A percentile compares a stretch with the other conserved stretches of the same genome.
Conservation (phyloP, 768 basidiomycete genomes). For the Amyloporia xantha region DNA sequence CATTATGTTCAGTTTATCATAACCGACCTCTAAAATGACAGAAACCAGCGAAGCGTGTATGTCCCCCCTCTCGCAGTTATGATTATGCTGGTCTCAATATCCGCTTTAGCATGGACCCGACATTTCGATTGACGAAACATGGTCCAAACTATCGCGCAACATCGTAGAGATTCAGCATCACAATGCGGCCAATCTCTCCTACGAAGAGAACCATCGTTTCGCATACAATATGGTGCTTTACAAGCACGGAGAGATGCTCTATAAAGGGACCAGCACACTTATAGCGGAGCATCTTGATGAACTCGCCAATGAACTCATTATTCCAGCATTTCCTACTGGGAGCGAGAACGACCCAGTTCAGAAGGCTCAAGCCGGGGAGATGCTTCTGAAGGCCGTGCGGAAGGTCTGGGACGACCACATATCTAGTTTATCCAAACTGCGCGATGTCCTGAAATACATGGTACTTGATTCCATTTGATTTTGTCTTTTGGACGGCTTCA, state of each 20-base stretch:
- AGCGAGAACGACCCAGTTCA: conserved; percentile 61
- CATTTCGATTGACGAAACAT: conserved; percentile 77
- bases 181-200: conserved; percentile 82
- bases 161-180: conserved; percentile 94
- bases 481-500: conserved; percentile 10
- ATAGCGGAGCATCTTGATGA: conserved; percentile 78
- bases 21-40: conserved; percentile 14
- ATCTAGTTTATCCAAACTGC: conserved; percentile 80
- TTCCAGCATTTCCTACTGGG: conserved; percentile 79
- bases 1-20: not conserved
- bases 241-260: conserved; percentile 79
- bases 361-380: conserved; percentile 76
- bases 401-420: conserved; percentile 93
- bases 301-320: conserved; percentile 68
- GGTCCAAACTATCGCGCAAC: conserved; percentile 73
- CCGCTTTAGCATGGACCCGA: conserved; percentile 57
- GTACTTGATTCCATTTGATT: conserved; percentile 32
- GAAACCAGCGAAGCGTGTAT: conserved; percentile 44
- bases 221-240: conserved; percentile 92
- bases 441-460: conserved; percentile 94
- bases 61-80: conserved; percentile 5
- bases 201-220: conserved; percentile 90
- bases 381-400: conserved; percentile 74
- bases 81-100: not conserved
- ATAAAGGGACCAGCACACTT: conserved; percentile 75